These are phyloP conservation scores for Actinomucor elegans DNA, from an alignment of 371 early-diverging fungal species.

Conservation along the genomic window DNA sequence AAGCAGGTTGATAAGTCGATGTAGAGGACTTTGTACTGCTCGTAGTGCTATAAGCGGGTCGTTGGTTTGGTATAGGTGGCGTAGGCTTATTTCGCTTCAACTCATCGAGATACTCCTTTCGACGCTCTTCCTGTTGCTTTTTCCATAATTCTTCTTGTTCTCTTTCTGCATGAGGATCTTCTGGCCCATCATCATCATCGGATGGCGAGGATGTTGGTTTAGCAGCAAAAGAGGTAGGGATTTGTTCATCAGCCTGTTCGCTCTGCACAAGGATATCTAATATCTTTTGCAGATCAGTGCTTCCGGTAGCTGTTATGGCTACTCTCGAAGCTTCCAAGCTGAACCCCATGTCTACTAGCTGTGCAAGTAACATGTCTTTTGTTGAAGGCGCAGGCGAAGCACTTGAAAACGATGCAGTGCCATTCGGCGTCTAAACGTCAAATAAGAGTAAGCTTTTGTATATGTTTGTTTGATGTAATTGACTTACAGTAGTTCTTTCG, in stretches of 20 bases:
- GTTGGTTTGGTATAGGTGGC: slow-evolving; percentile 11
- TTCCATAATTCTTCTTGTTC: slow-evolving; percentile 63
- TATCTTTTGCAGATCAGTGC: slow-evolving; percentile 59
- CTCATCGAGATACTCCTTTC: slow-evolving; percentile 15
- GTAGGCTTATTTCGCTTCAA: slow-evolving; percentile 13
- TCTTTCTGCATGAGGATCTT: slow-evolving; percentile 54
- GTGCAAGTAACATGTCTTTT: slow-evolving; percentile 48
- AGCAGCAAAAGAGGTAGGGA: slow-evolving; percentile 4
- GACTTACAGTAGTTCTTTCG: neutral
- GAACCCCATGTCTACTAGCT: slow-evolving; percentile 81
- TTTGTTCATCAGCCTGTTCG: slow-evolving; percentile 19
- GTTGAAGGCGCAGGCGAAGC: neutral
- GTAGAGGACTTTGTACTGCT: neutral
- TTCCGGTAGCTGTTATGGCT: slow-evolving; percentile 61
- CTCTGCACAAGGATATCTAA: slow-evolving; percentile 69
- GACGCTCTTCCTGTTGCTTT: slow-evolving; percentile 14
- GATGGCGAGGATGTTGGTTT: neutral
- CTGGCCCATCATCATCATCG: neutral
- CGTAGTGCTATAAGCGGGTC: too few relatives aligned
- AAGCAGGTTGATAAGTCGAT: neutral
- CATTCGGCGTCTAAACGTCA: neutral
- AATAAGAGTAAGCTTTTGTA: too few relatives aligned
- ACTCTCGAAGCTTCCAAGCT: slow-evolving; percentile 55
- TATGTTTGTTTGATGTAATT: too few relatives aligned
- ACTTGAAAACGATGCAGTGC: neutral